phyloP scores from a whole-genome alignment of 805 yeast species.

The Ogataea paraovalis region DNA sequence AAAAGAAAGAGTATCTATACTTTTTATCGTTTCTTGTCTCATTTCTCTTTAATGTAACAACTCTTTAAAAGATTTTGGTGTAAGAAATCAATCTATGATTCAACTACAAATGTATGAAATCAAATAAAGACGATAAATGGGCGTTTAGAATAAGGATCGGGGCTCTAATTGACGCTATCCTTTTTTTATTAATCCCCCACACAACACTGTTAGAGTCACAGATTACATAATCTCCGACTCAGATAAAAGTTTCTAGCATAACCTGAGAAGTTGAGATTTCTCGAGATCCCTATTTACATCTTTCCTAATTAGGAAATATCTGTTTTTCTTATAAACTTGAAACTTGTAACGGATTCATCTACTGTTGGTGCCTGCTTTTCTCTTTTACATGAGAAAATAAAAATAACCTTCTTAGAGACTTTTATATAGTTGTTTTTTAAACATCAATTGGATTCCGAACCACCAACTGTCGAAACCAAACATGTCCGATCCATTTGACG shows the following conservation, averaged over 20 bases:
- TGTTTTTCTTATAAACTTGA: background rate
- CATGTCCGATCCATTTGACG: constrained; percentile 26
- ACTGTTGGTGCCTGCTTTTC: no score
- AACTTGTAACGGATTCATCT: background rate
- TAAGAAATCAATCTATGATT: no score
- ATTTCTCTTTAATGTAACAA: no score
- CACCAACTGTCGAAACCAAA: constrained; percentile 1
- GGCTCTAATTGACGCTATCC: no score
- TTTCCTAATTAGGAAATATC: constrained; percentile 14
- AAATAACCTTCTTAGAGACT: no score
- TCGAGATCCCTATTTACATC: constrained; percentile 3
- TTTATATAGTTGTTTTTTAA: no score
- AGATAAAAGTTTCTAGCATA: background rate
- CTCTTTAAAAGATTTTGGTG: no score
- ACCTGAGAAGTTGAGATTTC: background rate
- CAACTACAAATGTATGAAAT: no score
- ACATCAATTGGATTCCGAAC: background rate
- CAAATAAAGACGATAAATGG: background rate
- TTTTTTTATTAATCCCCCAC: no score
- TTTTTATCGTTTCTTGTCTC: no score
- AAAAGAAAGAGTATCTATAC: no score
- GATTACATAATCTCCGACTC: background rate
- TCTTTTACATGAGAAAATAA: no score
- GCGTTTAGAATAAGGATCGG: background rate
- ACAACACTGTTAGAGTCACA: background rate